Conservation (phyloP, 1,284 basidiomycete species). For the Ustilago lituana region DNA sequence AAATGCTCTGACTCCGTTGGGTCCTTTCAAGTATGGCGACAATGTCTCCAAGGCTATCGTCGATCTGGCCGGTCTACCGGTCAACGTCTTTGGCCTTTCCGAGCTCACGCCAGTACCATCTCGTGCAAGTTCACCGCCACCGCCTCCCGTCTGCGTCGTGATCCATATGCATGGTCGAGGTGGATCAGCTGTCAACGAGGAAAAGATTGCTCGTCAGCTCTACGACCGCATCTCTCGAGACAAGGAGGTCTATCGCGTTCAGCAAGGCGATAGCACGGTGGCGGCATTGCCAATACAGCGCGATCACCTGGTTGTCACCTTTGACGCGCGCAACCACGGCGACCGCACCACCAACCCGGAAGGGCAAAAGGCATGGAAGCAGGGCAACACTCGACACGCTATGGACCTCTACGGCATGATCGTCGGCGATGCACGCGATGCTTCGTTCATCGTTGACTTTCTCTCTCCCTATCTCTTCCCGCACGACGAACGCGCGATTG, state of each 20-base stretch:
- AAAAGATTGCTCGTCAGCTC: slow-evolving; percentile 57
- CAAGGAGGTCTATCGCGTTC: slow-evolving; percentile 7
- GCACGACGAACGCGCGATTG: slow-evolving; percentile 74
- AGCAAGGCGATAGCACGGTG: slow-evolving; percentile 22
- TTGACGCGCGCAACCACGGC: slow-evolving; percentile 68
- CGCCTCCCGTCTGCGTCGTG: slow-evolving; percentile 56
- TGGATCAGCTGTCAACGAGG: slow-evolving; percentile 56
- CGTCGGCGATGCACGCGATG: slow-evolving; percentile 77
- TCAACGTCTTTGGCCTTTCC: slow-evolving; percentile 60
- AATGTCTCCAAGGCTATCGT: slow-evolving; percentile 36
- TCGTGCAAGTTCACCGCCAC: slow-evolving; percentile 42
- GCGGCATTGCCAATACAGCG: slow-evolving; percentile 25
- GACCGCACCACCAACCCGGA: slow-evolving; percentile 58
- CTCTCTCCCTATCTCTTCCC: slow-evolving; percentile 82
- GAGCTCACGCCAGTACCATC: slow-evolving; percentile 53
- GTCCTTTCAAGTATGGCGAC: slow-evolving; percentile 33
- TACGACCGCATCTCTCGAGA: slow-evolving; percentile 50
- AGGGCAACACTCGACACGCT: slow-evolving; percentile 61
- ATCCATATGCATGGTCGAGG: slow-evolving; percentile 64
- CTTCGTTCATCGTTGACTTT: slow-evolving; percentile 83
- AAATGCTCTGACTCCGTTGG: background rate
- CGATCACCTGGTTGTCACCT: slow-evolving; percentile 65
- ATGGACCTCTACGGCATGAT: slow-evolving; percentile 68
- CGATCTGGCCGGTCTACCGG: slow-evolving; percentile 59
- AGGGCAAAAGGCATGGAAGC: slow-evolving; percentile 66